A percentile compares a stretch with the other conserved stretches of the same genome.
Evolutionary conservation across 768 basidiomycete genomes (phyloP).

Genomic region (Tricholoma furcatifolium): DNA sequence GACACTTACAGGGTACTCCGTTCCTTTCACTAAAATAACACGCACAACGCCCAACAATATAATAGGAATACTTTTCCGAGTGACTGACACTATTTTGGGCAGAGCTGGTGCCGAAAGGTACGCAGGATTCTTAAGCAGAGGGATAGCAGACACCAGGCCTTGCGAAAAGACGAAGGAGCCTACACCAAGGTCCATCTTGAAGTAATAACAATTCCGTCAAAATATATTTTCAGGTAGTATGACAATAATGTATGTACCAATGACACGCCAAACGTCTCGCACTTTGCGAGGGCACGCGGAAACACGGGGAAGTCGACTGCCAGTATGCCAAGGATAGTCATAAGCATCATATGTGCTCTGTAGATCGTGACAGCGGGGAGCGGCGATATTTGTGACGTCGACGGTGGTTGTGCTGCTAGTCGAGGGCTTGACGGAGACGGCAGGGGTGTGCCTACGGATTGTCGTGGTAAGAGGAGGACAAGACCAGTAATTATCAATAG

Average conservation of each 20-base stretch:
- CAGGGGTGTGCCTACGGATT: slow-evolving; percentile 46
- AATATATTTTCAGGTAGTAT: slow-evolving; percentile 4
- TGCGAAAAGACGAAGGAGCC: slow-evolving; percentile 98
- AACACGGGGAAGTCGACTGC: slow-evolving; percentile 96
- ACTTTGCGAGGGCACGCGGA: slow-evolving; percentile 85
- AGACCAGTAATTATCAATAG: slow-evolving; percentile 46
- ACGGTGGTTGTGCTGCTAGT: slow-evolving; percentile 3
- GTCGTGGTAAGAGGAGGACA: slow-evolving; percentile 41
- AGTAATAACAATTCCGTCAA: neutral
- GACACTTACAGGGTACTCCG: slow-evolving; percentile 80
- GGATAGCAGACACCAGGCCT: slow-evolving; percentile 87
- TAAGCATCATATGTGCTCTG: slow-evolving; percentile 91
- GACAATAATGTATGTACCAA: slow-evolving; percentile 51
- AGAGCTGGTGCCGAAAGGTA: slow-evolving; percentile 48
- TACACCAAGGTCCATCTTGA: slow-evolving; percentile 96
- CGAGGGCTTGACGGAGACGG: slow-evolving; percentile 38
- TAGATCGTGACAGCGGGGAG: slow-evolving; percentile 84
- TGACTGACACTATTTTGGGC: slow-evolving; percentile 48
- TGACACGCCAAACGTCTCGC: slow-evolving; percentile 94
- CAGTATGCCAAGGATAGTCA: slow-evolving; percentile 88
- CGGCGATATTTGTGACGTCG: slow-evolving; percentile 31
- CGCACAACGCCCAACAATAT: slow-evolving; percentile 73
- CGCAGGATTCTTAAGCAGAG: slow-evolving; percentile 63
- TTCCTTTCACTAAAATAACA: slow-evolving; percentile 85
- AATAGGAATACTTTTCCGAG: slow-evolving; percentile 66